phyloP scores from a whole-genome alignment of 2,329 filamentous ascomycete species.

The Nakataea oryzae region DNA sequence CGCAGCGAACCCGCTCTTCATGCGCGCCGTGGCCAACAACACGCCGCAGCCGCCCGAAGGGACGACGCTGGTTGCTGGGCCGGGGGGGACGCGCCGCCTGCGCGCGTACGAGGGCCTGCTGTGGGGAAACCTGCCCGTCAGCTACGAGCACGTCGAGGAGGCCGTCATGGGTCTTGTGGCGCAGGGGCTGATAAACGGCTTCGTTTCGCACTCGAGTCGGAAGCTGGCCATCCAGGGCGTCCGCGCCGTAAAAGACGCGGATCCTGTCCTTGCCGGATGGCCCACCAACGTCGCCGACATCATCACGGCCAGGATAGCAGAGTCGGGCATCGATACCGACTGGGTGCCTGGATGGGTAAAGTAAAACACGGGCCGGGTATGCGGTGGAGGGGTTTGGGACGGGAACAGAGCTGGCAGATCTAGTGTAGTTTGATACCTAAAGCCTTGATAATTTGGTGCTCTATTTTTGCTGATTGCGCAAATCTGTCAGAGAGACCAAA shows the following conservation, averaged over 20 bases:
- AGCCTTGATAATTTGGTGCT: neutral
- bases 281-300: slow-evolving; percentile 58
- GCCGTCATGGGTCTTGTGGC: slow-evolving; percentile 67
- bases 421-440: neutral
- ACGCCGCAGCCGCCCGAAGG: slow-evolving; percentile 6
- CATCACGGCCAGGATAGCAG: slow-evolving; percentile 48
- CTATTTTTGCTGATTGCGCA: too few relatives aligned
- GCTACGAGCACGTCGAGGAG: slow-evolving; percentile 61
- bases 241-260: slow-evolving; percentile 32
- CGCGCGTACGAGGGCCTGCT: slow-evolving; percentile 48
- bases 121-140: slow-evolving; percentile 52
- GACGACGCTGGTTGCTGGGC: slow-evolving; percentile 35
- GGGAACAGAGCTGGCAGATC: neutral
- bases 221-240: slow-evolving; percentile 78
- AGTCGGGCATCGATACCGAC: slow-evolving; percentile 45
- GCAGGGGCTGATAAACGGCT: slow-evolving; percentile 74
- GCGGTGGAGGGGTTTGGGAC: neutral
- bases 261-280: slow-evolving; percentile 55
- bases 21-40: slow-evolving; percentile 39
- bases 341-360: slow-evolving; percentile 21
- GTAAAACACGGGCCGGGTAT: neutral
- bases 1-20: slow-evolving; percentile 31
- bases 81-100: slow-evolving; percentile 34
- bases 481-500: too few relatives aligned
- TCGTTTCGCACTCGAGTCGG: slow-evolving; percentile 65